phyloP scores from a whole-genome alignment of 768 basidiomycete genomes.

The Terana coerulea region DNA sequence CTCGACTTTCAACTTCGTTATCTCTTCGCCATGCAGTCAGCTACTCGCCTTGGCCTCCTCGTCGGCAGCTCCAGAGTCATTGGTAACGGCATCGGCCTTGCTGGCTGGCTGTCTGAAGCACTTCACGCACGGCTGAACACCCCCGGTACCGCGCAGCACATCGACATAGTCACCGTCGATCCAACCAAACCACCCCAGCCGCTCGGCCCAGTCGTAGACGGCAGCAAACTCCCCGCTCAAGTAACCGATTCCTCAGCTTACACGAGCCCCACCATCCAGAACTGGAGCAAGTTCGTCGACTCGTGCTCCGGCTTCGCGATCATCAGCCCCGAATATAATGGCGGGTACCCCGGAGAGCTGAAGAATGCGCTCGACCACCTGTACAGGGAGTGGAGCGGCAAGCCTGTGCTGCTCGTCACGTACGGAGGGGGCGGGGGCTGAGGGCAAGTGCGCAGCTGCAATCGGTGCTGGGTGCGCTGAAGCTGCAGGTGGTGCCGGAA shows the following conservation, averaged over 20 bases:
- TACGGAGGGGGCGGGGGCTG: constrained; percentile 33
- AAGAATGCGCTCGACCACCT: constrained; percentile 39
- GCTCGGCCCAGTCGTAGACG: constrained; percentile 26
- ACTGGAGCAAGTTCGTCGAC: constrained; percentile 29
- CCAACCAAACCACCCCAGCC: constrained; percentile 25
- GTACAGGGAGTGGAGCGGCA: constrained; percentile 34
- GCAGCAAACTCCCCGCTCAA: constrained; percentile 24
- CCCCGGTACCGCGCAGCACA: neutral
- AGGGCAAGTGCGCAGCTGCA: constrained; percentile 25
- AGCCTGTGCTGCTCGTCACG: constrained; percentile 31
- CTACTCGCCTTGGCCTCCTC: constrained; percentile 19
- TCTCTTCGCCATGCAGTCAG: constrained; percentile 18
- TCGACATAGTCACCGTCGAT: constrained; percentile 23
- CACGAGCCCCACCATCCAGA: constrained; percentile 23
- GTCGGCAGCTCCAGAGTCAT: constrained; percentile 22
- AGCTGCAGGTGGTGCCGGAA: constrained; percentile 20
- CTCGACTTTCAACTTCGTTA: no score
- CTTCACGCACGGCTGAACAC: constrained; percentile 16
- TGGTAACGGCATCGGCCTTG: constrained; percentile 23
- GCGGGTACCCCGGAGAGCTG: constrained; percentile 33
- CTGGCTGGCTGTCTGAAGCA: constrained; percentile 19
- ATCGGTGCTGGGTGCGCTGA: constrained; percentile 22
- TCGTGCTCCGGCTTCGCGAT: constrained; percentile 31
- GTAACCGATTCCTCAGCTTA: constrained; percentile 25
- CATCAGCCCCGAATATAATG: constrained; percentile 39